Conservation (phyloP, 2,329 filamentous ascomycete species). For the Xenosphaeropsis pyriputrescens region DNA sequence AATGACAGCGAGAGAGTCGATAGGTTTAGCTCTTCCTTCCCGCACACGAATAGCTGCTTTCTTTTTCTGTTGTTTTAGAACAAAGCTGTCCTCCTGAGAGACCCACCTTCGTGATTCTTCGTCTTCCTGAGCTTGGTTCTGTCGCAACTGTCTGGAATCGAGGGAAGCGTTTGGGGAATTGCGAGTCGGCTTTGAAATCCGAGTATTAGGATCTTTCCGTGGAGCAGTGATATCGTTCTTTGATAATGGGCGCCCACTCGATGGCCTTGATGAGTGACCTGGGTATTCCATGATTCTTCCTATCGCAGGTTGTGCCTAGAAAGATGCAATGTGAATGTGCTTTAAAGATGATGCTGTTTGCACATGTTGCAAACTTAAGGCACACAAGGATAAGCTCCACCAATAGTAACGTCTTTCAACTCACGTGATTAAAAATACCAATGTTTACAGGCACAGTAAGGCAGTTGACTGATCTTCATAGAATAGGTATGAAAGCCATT, state of each 20-base stretch:
- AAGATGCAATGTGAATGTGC: no score
- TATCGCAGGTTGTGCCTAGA: no score
- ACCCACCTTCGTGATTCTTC: constrained; percentile 74
- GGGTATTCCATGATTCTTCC: constrained; percentile 3
- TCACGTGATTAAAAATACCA: no score
- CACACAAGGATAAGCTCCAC: no score
- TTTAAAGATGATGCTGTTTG: no score
- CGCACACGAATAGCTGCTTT: constrained; percentile 92
- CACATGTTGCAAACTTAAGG: no score
- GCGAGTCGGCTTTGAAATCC: constrained; percentile 35
- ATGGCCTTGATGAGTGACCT: constrained; percentile 15
- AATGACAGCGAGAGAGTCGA: constrained; percentile 88
- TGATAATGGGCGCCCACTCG: constrained; percentile 18
- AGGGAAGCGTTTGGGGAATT: constrained; percentile 11
- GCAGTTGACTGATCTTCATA: no score
- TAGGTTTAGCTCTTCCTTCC: constrained; percentile 77
- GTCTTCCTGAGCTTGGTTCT: constrained; percentile 31
- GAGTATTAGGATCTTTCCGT: constrained; percentile 36
- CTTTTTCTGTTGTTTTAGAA: constrained; percentile 93
- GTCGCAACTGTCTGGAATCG: constrained; percentile 13
- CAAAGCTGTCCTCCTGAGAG: constrained; percentile 89
- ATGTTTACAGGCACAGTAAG: no score
- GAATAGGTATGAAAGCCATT: no score
- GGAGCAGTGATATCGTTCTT: constrained; percentile 37
- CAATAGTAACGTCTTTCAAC: no score